A percentile compares a stretch with the other conserved stretches of the same genome.
phyloP scores from a whole-genome alignment of 306 rosid genomes.

The Alnus rubra region DNA sequence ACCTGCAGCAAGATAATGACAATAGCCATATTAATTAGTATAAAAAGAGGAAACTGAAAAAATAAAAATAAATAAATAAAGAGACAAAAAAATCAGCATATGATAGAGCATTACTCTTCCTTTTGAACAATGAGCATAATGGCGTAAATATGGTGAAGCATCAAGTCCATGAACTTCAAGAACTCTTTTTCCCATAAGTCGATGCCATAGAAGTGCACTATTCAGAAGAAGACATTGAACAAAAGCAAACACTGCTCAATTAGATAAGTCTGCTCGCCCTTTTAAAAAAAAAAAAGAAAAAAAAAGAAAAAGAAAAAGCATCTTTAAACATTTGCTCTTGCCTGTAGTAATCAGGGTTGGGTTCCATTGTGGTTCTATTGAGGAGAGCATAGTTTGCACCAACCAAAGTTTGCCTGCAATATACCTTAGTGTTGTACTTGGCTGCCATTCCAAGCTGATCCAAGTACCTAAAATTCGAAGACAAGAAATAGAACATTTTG shows the following conservation, averaged over 20 bases:
- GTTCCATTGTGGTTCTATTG: constrained; percentile 67
- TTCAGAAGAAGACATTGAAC: constrained; percentile 23
- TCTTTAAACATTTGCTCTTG: constrained; percentile 19
- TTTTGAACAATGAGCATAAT: constrained; percentile 88
- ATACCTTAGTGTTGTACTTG: constrained; percentile 66
- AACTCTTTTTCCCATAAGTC: constrained; percentile 83
- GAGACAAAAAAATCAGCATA: background rate
- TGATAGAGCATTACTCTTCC: constrained; percentile 61
- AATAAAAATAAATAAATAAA: too few relatives aligned
- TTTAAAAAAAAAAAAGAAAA: too few relatives aligned
- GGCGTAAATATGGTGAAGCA: constrained; percentile 61
- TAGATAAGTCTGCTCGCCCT: background rate
- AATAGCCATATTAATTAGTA: background rate
- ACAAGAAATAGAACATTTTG: background rate
- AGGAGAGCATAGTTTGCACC: constrained; percentile 97
- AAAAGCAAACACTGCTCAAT: background rate
- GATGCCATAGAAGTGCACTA: constrained; percentile 94
- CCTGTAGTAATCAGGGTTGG: constrained; percentile 97
- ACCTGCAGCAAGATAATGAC: constrained; percentile 36
- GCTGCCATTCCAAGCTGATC: constrained; percentile 98
- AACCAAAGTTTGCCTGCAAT: constrained; percentile 86
- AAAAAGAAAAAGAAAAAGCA: too few relatives aligned
- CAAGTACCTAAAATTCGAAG: constrained; percentile 64
- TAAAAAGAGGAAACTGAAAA: too few relatives aligned
- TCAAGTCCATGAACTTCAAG: constrained; percentile 41